A percentile compares a stretch with the other conserved stretches of the same genome.
Evolutionary conservation across 768 basidiomycete genomes (phyloP).

Genomic region (Mrakia hoshinonis): DNA sequence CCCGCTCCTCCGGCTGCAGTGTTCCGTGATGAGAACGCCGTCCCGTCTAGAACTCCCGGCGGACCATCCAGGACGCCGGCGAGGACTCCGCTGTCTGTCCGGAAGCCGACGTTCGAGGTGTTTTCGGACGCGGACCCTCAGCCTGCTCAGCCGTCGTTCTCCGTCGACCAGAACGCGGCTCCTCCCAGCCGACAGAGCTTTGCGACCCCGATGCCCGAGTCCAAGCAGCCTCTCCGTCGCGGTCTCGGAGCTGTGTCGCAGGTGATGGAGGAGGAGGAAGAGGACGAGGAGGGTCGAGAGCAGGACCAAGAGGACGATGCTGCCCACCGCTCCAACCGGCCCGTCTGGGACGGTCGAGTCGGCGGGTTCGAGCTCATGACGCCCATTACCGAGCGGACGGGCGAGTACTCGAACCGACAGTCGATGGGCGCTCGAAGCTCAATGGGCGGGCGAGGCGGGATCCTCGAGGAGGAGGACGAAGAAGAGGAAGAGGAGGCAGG

Average conservation of each 20-base stretch:
- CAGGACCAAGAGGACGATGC: conserved; percentile 28
- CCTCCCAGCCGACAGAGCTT: conserved; percentile 2
- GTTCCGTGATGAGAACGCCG: conserved; percentile 33
- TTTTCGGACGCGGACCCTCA: conserved; percentile 27
- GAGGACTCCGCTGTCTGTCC: conserved; percentile 31
- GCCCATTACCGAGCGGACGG: conserved; percentile 90
- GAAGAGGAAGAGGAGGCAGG: conserved; percentile 32
- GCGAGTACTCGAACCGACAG: conserved; percentile 67
- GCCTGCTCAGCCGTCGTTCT: background rate
- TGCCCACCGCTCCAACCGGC: conserved; percentile 29
- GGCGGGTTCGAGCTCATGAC: conserved; percentile 79
- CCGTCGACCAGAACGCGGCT: conserved; percentile 30
- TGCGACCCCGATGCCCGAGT: conserved; percentile 25
- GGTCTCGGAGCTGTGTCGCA: conserved; percentile 6
- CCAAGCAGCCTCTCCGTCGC: conserved; percentile 19
- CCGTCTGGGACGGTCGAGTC: conserved; percentile 31
- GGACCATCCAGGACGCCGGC: conserved; percentile 31
- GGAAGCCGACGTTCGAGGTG: conserved; percentile 27
- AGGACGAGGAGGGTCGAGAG: conserved; percentile 26
- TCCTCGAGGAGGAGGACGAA: conserved; percentile 35
- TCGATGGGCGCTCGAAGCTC: conserved; percentile 36
- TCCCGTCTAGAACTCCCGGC: conserved; percentile 16
- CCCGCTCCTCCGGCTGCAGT: conserved; percentile 10
- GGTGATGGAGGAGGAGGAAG: conserved; percentile 30
- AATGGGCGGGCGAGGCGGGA: conserved; percentile 16